Base-by-base conservation (phyloP, 169 alveolate genomes). In the Plasmodium sp. region DNA sequence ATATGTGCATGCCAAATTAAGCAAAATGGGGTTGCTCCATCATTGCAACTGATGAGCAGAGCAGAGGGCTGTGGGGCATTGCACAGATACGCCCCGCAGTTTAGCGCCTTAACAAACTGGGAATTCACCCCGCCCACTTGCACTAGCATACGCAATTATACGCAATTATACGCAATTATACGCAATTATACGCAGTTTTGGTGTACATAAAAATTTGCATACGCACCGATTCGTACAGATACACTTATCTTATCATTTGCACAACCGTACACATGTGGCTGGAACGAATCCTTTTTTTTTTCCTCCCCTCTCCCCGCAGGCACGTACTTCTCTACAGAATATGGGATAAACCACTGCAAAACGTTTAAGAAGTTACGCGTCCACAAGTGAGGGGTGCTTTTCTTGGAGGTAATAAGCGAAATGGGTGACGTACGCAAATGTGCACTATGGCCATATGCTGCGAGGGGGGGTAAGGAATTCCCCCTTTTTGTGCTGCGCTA, bases 281-380 rank as follows among this genome's bases (percentile, higher is more conserved):
- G 72, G 58, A 39, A 80, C 16, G 12, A 45, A 12, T 80, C 34
- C 34, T 48, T 82, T 82, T n/a, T 39, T 22, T 83, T 62, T 3
- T 43, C 12, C 71, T 71, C n/a, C 51, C 74, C 22, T 41, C 45
- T n/a, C 62, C 5, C 45, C 62, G 72, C 62, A 85, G 93, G 93
- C 0, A 85, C 62, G 27, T 85, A 85, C 73, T 85, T 75, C 62
- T 85, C 93, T 56, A 85, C 93, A 48, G 93, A 85, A 18, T 85
- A 85, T 33, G 93, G 93, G 9, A 85, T 85, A 85, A 31, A 54
- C 10, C 45, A 74, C 31, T 85, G 93, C 82, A 85, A 74, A 75
- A 62, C 79, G 34, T 85, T 85, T 54, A 85, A 85, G 62, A 74
- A 85, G 39, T 56, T 85, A 41, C 84, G 67, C 54, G 84, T 74